Base-by-base conservation (phyloP, 495 filamentous ascomycete genomes). In the Glonium stellatum region DNA sequence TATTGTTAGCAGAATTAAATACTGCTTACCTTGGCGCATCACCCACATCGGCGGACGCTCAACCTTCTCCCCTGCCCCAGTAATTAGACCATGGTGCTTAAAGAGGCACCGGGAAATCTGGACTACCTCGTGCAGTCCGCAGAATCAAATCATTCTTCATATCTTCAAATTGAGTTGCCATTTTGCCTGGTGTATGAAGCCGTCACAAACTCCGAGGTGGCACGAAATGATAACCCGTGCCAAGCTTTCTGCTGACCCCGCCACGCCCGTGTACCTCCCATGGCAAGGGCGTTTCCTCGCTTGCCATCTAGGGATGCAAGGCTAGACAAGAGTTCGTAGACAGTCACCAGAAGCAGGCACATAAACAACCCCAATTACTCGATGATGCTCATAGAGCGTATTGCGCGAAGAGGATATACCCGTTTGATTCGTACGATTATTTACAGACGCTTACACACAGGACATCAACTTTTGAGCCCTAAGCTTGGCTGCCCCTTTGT, bases 21-120 rank as follows among this genome's bases (percentile, higher is more conserved):
- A 27, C 31, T 15, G 60, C 70, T 66, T 78, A 92, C 91, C 91
- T 84, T 97, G 93, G 74, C 93, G 87, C 93, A 98, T 97, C 68
- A 97, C 89, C 95, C 93, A 98, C 75, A 93, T 87, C 50, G 93
- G 93, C 56, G 95, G 84, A 55, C 92, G 84, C 70, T 96, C 89
- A 59, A 97, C 90, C 68, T 83, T 83, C 74, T 96, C 80, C 68
- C 92, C 92, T 96, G 71, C 64, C 64, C 65, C 72, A 69, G 69
- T 65, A 52, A 55, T 62, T 36, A 52, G 53, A 62, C 51, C 19
- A 39, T 59, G 55, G 53, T 51, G 8, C 36, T 46, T 12, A 35
- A 37, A 13, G 39, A n/a, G 19, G 11, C 31, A 31, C 9, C 11
- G 49, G n/a, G 10, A 18, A 47, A 1, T 15, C 39, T 34, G 41